Base-by-base conservation (phyloP, 176 grass and related monocot genomes). In the Oropetium thomaeum region DNA sequence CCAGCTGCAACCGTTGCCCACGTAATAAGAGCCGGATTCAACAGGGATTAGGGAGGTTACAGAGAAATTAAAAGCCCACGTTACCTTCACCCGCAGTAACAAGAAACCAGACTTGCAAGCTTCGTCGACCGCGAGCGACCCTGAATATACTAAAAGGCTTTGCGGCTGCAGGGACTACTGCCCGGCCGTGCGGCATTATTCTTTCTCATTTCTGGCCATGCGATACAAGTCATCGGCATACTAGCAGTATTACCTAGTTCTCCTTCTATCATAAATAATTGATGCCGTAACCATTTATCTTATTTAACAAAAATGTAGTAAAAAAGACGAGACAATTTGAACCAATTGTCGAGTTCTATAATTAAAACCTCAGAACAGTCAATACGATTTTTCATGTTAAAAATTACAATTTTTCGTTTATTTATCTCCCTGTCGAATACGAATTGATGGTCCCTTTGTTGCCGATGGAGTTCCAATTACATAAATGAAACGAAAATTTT, bases 31-130 rank as follows among this genome's bases (percentile, higher is more conserved):
- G 55, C 44, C 6, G 53, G 9, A 8, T 10, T 19, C 41, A 20
- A 8, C 0, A 22, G 25, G 23, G n/a, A n/a, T n/a, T n/a, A n/a
- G n/a, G n/a, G n/a, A 40, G 34, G 22, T 25, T 57, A 57, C 60
- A 27, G 53, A 57, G 23, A 57, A 5, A n/a, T n/a, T 6, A 5
- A 4, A 49, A 20, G n/a, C 28, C 8, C 48, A 3, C 37, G 28
- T 75, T 15, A 3, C 11, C 48, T 67, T 58, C 38, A 10, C 26
- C 44, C 49, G 20, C 13, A 37, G 42, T 55, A 62, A 39, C 81
- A 55, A 63, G 65, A 10, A 77, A 84, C 57, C 25, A 70, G 19
- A 33, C 65, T 41, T 33, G 73, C 64, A 54, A 43, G 55, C 32
- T 70, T 52, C 31, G 41, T 3, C 20, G 40, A 40, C 25, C 64